phyloP scores from a whole-genome alignment of 2,329 filamentous ascomycete species.

The Aspergillus calidoustus region DNA sequence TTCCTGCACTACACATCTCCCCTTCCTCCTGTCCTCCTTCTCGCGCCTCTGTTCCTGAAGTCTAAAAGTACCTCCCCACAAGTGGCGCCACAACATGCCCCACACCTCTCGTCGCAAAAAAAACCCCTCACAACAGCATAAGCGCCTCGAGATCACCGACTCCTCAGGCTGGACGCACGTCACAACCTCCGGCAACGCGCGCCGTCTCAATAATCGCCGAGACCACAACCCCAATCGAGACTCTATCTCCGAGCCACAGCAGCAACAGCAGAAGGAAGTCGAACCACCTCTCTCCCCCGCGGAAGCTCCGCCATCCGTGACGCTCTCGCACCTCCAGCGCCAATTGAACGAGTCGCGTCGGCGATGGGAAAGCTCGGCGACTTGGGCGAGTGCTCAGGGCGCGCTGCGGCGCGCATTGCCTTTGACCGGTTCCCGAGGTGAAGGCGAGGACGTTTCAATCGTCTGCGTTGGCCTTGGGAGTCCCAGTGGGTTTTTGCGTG shows the following conservation, averaged over 20 bases:
- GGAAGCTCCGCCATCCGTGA: slow-evolving; percentile 41
- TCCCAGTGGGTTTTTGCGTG: slow-evolving; percentile 46
- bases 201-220: slow-evolving; percentile 26
- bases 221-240: not conserved
- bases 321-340: slow-evolving; percentile 34
- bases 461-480: slow-evolving; percentile 49
- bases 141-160: slow-evolving; percentile 45
- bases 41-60: not conserved
- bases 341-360: slow-evolving; percentile 36
- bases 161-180: slow-evolving; percentile 51
- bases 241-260: not conserved
- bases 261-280: not conserved
- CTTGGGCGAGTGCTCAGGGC: slow-evolving; percentile 29
- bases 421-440: not conserved
- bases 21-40: not conserved
- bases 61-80: not conserved
- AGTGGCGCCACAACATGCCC: slow-evolving; percentile 33
- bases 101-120: slow-evolving; percentile 38
- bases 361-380: slow-evolving; percentile 36
- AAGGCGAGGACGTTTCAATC: slow-evolving; percentile 26
- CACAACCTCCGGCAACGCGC: slow-evolving; percentile 36
- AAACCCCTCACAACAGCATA: slow-evolving; percentile 24
- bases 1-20: not conserved
- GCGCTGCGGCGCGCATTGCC: slow-evolving; percentile 6
- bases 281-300: slow-evolving; percentile 35